These are phyloP conservation scores for Amylostereum areolatum DNA, from an alignment of 1,284 basidiomycete genomes.

Conservation along the genomic window DNA sequence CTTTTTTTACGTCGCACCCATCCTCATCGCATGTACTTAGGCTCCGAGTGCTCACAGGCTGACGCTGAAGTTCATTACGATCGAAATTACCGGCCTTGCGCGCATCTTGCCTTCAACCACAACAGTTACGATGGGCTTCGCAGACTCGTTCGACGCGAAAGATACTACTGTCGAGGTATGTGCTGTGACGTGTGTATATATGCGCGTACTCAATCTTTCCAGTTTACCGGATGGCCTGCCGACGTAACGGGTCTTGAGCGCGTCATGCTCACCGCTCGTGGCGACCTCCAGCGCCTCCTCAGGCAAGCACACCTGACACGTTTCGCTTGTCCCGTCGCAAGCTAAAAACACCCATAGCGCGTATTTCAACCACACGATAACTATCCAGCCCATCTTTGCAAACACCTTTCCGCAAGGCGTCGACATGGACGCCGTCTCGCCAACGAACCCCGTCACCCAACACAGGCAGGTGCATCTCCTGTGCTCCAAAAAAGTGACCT, in stretches of 20 bases:
- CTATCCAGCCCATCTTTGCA: constrained; percentile 49
- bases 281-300: constrained; percentile 58
- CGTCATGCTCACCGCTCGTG: constrained; percentile 57
- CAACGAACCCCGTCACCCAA: constrained; percentile 47
- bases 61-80: no score
- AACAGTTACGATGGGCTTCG: constrained; percentile 10
- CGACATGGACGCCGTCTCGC: constrained; percentile 35
- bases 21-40: no score
- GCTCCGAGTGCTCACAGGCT: no score
- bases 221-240: constrained; percentile 44
- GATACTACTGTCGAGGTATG: constrained; percentile 23
- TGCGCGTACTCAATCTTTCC: background rate
- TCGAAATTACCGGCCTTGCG: no score
- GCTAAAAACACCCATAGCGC: constrained; percentile 32
- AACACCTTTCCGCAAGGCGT: constrained; percentile 38
- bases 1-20: no score
- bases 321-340: no score
- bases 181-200: no score
- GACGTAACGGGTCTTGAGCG: constrained; percentile 52
- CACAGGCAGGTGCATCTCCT: constrained; percentile 58
- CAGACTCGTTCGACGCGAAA: constrained; percentile 21
- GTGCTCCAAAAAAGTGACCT: constrained; percentile 48
- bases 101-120: no score
- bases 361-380: constrained; percentile 56
- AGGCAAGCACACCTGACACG: constrained; percentile 45